A percentile compares a stretch with the other conserved stretches of the same genome.
Conservation (phyloP, 129 eudicot species). For the Pseudognaphalium luteoalbum region DNA sequence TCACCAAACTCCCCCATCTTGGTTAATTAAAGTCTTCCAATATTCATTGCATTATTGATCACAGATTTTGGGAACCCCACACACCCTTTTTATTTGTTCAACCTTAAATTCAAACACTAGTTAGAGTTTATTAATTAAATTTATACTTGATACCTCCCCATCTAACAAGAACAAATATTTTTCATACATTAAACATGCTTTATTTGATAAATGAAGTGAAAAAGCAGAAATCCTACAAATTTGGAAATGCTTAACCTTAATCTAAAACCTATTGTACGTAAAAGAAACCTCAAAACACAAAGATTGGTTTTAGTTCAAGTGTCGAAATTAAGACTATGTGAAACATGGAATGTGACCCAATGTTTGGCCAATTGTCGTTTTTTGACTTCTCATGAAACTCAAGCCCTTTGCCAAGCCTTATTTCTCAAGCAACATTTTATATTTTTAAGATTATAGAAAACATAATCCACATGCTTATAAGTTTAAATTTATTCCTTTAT, state of each 20-base stretch:
- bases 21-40: slow-evolving; percentile 9
- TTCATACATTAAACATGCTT: not conserved
- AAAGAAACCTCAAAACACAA: slow-evolving; percentile 1
- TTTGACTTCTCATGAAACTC: slow-evolving; percentile 18
- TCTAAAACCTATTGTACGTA: not conserved
- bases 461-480: not conserved
- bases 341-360: slow-evolving; percentile 26
- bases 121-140: not conserved
- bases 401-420: not conserved
- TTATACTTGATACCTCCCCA: too few species aligned
- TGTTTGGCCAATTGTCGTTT: slow-evolving; percentile 31
- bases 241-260: slow-evolving; percentile 12
- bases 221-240: not conserved
- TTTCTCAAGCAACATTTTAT: not conserved
- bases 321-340: not conserved
- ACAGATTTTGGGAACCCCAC: not conserved
- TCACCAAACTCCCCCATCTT: slow-evolving; percentile 20
- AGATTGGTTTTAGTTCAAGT: slow-evolving; percentile 17
- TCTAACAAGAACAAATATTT: not conserved
- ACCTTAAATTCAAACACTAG: slow-evolving; percentile 8
- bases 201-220: not conserved
- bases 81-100: not conserved
- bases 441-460: not conserved
- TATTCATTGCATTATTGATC: slow-evolving; percentile 4
- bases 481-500: too few species aligned